Percentiles rank a stretch among this genome's conserved stretches.
Conservation (phyloP, 1,284 basidiomycete species). For the Malassezia arunalokei region DNA sequence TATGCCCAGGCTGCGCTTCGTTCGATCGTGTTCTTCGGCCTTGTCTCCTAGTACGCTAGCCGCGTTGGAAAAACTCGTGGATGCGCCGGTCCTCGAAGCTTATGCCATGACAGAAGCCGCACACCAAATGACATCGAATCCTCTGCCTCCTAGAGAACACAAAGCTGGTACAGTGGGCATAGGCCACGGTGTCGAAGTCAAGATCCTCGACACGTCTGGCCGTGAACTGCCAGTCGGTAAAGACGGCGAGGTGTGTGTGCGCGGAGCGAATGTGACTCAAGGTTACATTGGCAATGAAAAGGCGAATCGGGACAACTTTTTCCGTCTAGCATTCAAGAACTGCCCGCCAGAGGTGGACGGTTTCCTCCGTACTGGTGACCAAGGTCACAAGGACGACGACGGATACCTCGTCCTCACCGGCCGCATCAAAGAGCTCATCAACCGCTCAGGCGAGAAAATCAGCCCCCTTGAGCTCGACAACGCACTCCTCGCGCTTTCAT, state of each 20-base stretch:
- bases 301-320: conserved; percentile 46
- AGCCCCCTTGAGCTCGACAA: conserved; percentile 56
- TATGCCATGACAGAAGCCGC: conserved; percentile 48
- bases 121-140: conserved; percentile 50
- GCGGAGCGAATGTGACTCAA: conserved; percentile 50
- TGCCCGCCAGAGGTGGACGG: conserved; percentile 27
- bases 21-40: conserved; percentile 50
- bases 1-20: conserved; percentile 49
- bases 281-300: conserved; percentile 50
- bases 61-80: conserved; percentile 48
- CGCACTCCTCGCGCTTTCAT: conserved; percentile 50
- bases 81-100: conserved; percentile 51
- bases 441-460: conserved; percentile 57
- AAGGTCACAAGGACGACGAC: conserved; percentile 55
- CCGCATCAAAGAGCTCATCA: conserved; percentile 45
- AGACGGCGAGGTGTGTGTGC: conserved; percentile 50
- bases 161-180: conserved; percentile 50
- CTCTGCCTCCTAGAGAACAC: conserved; percentile 44
- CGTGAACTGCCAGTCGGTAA: conserved; percentile 44
- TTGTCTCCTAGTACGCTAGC: conserved; percentile 49
- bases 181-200: conserved; percentile 49
- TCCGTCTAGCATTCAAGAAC: conserved; percentile 34
- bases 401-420: conserved; percentile 53
- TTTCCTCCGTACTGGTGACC: conserved; percentile 56
- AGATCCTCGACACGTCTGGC: conserved; percentile 47